A percentile compares a stretch with the other conserved stretches of the same genome.
Conservation (phyloP, 768 basidiomycete genomes). For the Amanita inopinata region DNA sequence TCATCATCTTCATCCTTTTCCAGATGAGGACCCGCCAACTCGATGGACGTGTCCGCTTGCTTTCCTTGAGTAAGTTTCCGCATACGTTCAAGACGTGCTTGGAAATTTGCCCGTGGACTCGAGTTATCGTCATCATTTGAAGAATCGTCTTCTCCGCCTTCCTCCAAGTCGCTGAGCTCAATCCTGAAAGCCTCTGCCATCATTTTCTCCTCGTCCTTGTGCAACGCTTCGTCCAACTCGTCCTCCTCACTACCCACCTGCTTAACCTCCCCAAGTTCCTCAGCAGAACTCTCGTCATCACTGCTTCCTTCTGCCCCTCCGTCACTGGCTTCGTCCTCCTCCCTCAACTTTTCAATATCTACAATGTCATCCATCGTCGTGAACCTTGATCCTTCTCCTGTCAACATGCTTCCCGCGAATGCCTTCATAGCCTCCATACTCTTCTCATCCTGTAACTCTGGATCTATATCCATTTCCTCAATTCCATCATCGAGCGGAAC, state of each 20-base stretch:
- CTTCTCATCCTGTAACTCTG: constrained; percentile 32
- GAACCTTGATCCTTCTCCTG: constrained; percentile 30
- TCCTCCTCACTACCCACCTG: constrained; percentile 37
- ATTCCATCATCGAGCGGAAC: constrained; percentile 20
- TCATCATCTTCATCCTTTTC: constrained; percentile 25
- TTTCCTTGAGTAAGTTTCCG: constrained; percentile 21
- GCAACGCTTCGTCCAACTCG: constrained; percentile 29
- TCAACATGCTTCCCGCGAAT: constrained; percentile 43
- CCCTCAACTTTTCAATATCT: constrained; percentile 38
- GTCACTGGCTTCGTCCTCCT: constrained; percentile 18
- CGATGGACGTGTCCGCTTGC: constrained; percentile 17
- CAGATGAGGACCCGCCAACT: constrained; percentile 19
- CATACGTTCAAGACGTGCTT: constrained; percentile 31
- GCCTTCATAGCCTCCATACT: constrained; percentile 39
- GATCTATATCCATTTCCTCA: constrained; percentile 60
- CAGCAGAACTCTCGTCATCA: constrained; percentile 22
- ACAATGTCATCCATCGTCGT: constrained; percentile 61
- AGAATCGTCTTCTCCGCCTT: constrained; percentile 26
- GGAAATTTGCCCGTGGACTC: constrained; percentile 35
- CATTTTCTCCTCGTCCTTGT: constrained; percentile 8
- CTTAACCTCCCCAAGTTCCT: constrained; percentile 27
- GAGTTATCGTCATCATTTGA: constrained; percentile 24
- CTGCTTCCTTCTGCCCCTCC: constrained; percentile 20
- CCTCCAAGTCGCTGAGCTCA: constrained; percentile 18
- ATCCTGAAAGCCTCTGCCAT: constrained; percentile 24